Evolutionary conservation across 768 basidiomycete genomes (phyloP), one percentile per base, ranked within the genome.

Genomic region (Coprinopsis marcescibilis): DNA sequence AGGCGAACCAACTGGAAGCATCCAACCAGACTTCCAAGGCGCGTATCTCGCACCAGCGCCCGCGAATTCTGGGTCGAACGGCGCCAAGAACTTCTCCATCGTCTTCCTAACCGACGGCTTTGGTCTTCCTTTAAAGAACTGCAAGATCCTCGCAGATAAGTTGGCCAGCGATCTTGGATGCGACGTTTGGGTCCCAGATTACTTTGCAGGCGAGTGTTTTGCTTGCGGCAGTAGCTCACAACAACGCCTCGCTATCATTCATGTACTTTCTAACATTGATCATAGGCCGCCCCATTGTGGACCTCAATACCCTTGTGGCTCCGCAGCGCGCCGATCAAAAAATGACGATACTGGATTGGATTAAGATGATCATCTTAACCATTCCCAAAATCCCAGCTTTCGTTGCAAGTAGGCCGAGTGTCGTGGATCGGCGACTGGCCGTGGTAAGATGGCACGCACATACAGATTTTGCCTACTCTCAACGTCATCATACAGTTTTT

Each of bases 121-220:
- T 49, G 80, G 79, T 0, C 61, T 82, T 4, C 63, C 67, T 3
- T 56, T 81, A 24, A 61, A 67, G 27, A 81, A 82, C 52, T 67
- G 62, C 51, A 79, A 77, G 53, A 67, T 85, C 47, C 63, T 82
- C 4, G 80, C 80, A 1, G 80, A 83, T 59, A 62, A 66, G 21
- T 56, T 81, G 19, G 69, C 79, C 6, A 61, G 70, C 46, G 54
- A 61, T 14, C 55, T 82, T 23, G 61, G 65, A 14, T 77, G 80
- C 51, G 81, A 83, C 53, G 80, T 81, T 14, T 83, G 77, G 74
- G 67, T 80, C 14, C 81, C 81, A 7, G 79, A 84, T 60, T 59
- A 78, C 39, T 83, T 81, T 53, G 57, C 66, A 50, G 81, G 80
- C 76, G 37, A 26, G 24, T 17, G 12, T 8, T 6, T 36, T 36